Evolutionary conservation across 768 basidiomycete species (phyloP), one percentile per base, ranked within the genome.

Genomic region (Termitomyces titanicus): DNA sequence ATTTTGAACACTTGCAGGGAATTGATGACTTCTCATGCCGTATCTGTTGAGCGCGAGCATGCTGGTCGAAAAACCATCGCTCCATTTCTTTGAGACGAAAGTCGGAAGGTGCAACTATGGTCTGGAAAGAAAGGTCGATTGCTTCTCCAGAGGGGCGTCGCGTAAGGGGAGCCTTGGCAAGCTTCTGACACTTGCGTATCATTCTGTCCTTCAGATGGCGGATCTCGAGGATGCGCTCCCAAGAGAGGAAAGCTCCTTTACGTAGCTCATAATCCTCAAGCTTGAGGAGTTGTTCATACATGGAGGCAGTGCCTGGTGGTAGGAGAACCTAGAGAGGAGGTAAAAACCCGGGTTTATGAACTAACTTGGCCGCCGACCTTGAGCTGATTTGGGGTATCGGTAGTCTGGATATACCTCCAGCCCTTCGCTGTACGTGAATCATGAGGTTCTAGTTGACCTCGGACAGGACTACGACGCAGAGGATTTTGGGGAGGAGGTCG

Each of bases 51-150:
- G 69, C 68, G 33, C 74, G 74, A 58, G 74, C 75, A 47, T 80
- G 77, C 52, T 85, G 81, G 29, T 79, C 73, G 54, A 80, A 75
- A 62, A 87, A 81, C 88, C 88, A 90, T 55, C 81, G 83, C 63
- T 90, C 88, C 82, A 90, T 87, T 68, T 88, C 87, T 69, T 87
- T 87, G 35, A 89, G 69, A 18, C 86, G 78, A 64, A 90, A 90
- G 65, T 90, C 88, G 33, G 79, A 65, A 3, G 88, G 86, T 1
- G 88, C 86, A 47, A 86, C 75, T 37, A 88, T 70, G 11, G 85
- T 85, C 58, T 84, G 82, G 68, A 88, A 89, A 31, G 79, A 73
- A 51, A 61, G 56, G 5, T 34, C 75, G 70, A 17, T 69, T 67
- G 33, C 75, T 67, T 47, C 74, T 22, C 53, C 56, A 5, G 44